Evolutionary conservation across 768 basidiomycete species (phyloP).

Genomic region (Trametes cinnabarina): DNA sequence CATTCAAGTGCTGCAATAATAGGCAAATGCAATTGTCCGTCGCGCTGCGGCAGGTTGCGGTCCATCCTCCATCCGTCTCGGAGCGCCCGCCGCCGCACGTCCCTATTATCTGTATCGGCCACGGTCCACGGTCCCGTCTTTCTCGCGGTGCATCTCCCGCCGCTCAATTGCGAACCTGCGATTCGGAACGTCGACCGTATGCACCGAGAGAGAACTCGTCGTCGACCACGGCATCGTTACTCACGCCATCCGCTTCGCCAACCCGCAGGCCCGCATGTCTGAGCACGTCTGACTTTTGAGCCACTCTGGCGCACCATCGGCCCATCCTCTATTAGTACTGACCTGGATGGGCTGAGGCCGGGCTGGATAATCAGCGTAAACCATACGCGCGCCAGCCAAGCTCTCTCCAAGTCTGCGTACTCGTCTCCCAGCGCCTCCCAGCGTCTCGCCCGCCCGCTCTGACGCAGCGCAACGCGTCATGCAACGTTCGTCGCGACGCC

Average conservation of each 20-base stretch:
- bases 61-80: constrained; percentile 7
- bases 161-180: neutral
- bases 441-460: too few relatives aligned
- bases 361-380: neutral
- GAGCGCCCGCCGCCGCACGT: constrained; percentile 1
- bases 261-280: too few relatives aligned
- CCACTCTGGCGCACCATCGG: too few relatives aligned
- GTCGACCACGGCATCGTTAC: too few relatives aligned
- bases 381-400: too few relatives aligned
- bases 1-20: neutral
- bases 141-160: neutral
- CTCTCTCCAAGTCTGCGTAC: too few relatives aligned
- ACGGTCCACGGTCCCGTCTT: neutral
- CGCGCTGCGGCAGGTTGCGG: neutral
- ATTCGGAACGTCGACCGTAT: neutral
- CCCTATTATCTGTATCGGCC: neutral
- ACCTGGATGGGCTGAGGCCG: neutral
- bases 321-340: too few relatives aligned
- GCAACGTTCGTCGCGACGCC: neutral
- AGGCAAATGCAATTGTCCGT: neutral
- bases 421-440: too few relatives aligned
- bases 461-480: constrained; percentile 1
- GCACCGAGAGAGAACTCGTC: neutral
- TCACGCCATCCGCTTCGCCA: too few relatives aligned
- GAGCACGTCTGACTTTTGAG: too few relatives aligned